Percentiles rank a stretch among this genome's conserved stretches.
These are phyloP conservation scores for Delonix regia DNA, from an alignment of 306 rosid species.

Conservation along the genomic window DNA sequence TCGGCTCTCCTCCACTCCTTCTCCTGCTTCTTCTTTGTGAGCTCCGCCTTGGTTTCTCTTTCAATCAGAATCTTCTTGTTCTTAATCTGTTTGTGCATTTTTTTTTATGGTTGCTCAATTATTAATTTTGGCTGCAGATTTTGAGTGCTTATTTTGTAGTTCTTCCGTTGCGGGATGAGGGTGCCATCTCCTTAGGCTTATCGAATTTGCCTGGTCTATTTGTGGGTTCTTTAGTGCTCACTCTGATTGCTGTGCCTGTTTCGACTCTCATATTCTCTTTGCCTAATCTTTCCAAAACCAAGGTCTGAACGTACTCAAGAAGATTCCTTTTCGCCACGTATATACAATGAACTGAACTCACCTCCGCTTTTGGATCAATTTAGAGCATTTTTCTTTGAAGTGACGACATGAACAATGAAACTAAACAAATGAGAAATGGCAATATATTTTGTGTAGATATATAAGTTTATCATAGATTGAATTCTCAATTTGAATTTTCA, in stretches of 20 bases:
- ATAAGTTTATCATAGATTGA: background rate
- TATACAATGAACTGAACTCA: background rate
- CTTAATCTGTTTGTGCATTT: background rate
- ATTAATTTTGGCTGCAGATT: conserved; percentile 50
- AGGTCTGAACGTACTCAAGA: conserved; percentile 47
- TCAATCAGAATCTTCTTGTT: background rate
- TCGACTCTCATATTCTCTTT: conserved; percentile 82
- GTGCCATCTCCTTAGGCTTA: conserved; percentile 86
- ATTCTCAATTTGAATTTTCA: background rate
- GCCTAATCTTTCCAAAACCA: conserved; percentile 71
- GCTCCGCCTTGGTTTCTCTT: conserved; percentile 34
- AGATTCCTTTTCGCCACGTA: background rate
- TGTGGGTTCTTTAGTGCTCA: conserved; percentile 79
- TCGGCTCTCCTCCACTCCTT: conserved; percentile 78
- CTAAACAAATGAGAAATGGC: background rate
- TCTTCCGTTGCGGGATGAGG: conserved; percentile 97
- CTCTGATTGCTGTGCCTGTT: conserved; percentile 84
- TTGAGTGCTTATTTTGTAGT: conserved; percentile 94
- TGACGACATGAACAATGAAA: background rate
- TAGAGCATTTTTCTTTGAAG: background rate
- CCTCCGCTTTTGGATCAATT: conserved; percentile 3
- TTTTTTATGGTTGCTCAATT: background rate
- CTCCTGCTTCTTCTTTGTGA: conserved; percentile 91
- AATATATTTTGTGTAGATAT: background rate
- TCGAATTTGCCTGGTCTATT: conserved; percentile 83